phyloP scores from a whole-genome alignment of 2,329 filamentous ascomycete species.

The Cytospora chrysosperma region DNA sequence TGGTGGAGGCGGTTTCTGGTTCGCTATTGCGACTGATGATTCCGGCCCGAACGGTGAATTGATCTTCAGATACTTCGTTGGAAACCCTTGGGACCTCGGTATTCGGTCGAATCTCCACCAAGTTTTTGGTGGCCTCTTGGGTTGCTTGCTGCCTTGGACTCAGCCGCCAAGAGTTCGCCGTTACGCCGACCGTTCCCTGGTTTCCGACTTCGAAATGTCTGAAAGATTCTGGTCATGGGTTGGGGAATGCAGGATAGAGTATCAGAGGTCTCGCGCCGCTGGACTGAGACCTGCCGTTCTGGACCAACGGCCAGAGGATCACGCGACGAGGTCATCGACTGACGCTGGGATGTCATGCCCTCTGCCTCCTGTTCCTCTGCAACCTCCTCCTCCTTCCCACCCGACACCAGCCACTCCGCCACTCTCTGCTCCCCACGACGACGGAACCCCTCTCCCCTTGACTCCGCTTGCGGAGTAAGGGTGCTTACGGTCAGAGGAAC shows the following conservation, averaged over 20 bases:
- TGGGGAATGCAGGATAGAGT: not conserved
- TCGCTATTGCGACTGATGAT: constrained; percentile 12
- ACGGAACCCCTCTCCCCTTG: constrained; percentile 9
- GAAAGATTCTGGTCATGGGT: constrained; percentile 18
- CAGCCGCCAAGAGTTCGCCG: constrained; percentile 8
- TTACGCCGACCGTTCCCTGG: constrained; percentile 1
- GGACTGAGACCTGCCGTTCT: constrained; percentile 13
- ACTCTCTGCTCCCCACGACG: constrained; percentile 8
- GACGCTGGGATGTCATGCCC: constrained; percentile 6
- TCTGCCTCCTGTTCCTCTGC: constrained; percentile 9
- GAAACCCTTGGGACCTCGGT: constrained; percentile 19
- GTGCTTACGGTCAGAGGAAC: constrained; percentile 11
- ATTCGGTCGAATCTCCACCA: constrained; percentile 15
- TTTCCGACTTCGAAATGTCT: constrained; percentile 18
- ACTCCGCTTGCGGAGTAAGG: constrained; percentile 4
- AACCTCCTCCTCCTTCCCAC: not conserved
- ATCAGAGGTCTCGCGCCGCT: not conserved
- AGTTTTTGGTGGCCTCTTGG: constrained; percentile 18
- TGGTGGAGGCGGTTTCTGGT: constrained; percentile 14
- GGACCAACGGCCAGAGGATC: constrained; percentile 8
- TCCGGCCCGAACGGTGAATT: not conserved
- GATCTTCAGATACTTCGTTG: not conserved
- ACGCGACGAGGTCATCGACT: constrained; percentile 14
- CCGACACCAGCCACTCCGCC: not conserved
- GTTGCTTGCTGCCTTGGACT: constrained; percentile 20